A percentile compares a stretch with the other conserved stretches of the same genome.
Conservation (phyloP, 2,329 filamentous ascomycete genomes). For the Penicillium sp. region DNA sequence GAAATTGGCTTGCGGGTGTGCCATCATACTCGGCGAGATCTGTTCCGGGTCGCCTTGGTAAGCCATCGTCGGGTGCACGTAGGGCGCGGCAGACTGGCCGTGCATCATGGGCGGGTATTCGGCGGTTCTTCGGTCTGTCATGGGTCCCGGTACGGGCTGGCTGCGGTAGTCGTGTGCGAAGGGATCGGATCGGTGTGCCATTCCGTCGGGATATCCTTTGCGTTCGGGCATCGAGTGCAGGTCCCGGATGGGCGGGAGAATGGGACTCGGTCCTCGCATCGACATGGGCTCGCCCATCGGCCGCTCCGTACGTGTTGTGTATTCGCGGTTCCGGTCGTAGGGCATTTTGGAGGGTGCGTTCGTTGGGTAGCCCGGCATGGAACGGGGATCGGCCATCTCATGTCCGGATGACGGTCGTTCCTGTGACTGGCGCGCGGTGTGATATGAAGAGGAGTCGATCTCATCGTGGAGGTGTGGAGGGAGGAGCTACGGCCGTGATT, state of each 20-base stretch:
- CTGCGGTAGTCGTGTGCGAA: slow-evolving; percentile 28
- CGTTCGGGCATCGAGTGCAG: slow-evolving; percentile 34
- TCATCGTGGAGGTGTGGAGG: slow-evolving; percentile 43
- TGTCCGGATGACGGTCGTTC: slow-evolving; percentile 31
- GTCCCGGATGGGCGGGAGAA: slow-evolving; percentile 39
- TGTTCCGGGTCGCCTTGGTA: slow-evolving; percentile 36
- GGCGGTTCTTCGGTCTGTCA: slow-evolving; percentile 26
- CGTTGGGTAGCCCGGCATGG: slow-evolving; percentile 25
- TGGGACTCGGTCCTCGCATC: slow-evolving; percentile 35
- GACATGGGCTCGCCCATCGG: slow-evolving; percentile 21
- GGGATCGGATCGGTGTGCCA: slow-evolving; percentile 27
- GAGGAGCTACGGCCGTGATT: slow-evolving; percentile 31
- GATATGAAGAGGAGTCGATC: slow-evolving; percentile 41
- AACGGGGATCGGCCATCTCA: slow-evolving; percentile 31
- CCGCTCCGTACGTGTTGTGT: slow-evolving; percentile 22
- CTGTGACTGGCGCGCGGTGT: slow-evolving; percentile 28
- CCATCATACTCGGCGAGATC: slow-evolving; percentile 28
- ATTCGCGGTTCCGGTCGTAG: slow-evolving; percentile 25
- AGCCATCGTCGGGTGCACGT: slow-evolving; percentile 28
- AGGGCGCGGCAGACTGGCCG: slow-evolving; percentile 21
- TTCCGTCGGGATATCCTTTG: slow-evolving; percentile 29
- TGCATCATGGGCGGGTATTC: slow-evolving; percentile 30
- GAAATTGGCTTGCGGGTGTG: slow-evolving; percentile 36
- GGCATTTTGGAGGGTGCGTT: slow-evolving; percentile 21
- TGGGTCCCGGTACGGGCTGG: slow-evolving; percentile 16